Base-by-base conservation (phyloP, 306 rosid genomes). In the Acacia melanoxylon region DNA sequence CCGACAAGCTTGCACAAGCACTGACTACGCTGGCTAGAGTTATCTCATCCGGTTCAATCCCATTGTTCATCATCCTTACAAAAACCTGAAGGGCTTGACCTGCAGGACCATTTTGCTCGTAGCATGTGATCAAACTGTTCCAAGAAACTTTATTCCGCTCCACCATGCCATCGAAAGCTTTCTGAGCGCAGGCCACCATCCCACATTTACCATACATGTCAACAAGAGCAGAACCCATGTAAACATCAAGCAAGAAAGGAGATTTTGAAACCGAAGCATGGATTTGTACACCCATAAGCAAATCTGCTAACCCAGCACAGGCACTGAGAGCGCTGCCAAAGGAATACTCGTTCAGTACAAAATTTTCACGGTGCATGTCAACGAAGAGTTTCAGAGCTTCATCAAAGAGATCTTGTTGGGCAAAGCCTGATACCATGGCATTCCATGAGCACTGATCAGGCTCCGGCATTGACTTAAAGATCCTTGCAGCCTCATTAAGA, bases 401-500 rank as follows among this genome's bases (percentile, higher is more conserved):
- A 42, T 81, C 86, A 54, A 83, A 87, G 0, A 81, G 83, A 66
- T 68, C 90, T 2, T 81, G 81, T 20, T 89, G 89, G 1, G 86
- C 83, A 75, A 85, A 85, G 46, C 89, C 90, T 0, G 92, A 87
- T 29, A 89, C 82, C 83, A 89, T 87, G 12, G 87, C 85, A 70
- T 89, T 89, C 92, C 92, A 89, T 0, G 92, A 89, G 82, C 92
- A 89, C 74, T 89, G 92, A 70, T 89, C 92, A 15, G 84, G 86
- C 76, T 89, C 85, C 0, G 89, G 92, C 87, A 89, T 83, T 0
- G 35, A 83, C 54, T 79, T 73, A 83, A 89, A 89, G 40, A 89
- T 17, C 49, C 65, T 56, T 25, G 77, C 33, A 42, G 90, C 92
- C 82, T 89, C 90, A 54, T 89, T 85, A 78, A 89, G 83, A 25